A percentile compares a stretch with the other conserved stretches of the same genome.
phyloP scores from a whole-genome alignment of 345 rosid genomes.

The Moringa oleifera region DNA sequence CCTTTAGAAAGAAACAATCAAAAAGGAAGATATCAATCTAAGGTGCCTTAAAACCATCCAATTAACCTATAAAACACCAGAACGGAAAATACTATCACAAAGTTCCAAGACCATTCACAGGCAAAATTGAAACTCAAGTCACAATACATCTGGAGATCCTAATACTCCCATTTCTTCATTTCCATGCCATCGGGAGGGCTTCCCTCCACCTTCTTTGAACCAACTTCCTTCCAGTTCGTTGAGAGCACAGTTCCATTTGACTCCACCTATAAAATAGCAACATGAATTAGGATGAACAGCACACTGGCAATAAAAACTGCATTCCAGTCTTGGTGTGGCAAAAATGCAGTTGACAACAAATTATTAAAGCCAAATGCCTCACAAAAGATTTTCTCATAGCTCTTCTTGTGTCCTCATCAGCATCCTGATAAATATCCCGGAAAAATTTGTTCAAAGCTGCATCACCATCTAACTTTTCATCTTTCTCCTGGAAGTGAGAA shows the following conservation, averaged over 20 bases:
- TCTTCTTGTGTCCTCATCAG: conserved; percentile 81
- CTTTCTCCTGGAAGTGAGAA: conserved; percentile 68
- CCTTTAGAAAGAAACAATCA: too few relatives aligned
- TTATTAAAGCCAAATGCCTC: conserved; percentile 25
- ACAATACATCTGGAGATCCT: too few relatives aligned
- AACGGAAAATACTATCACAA: neutral
- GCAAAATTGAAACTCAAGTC: conserved; percentile 12
- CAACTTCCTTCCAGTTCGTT: conserved; percentile 97
- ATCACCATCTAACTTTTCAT: conserved; percentile 92
- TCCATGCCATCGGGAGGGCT: conserved; percentile 97
- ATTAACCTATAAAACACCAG: too few relatives aligned
- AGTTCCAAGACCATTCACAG: conserved; percentile 3
- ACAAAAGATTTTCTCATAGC: conserved; percentile 98
- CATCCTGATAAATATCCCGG: conserved; percentile 68
- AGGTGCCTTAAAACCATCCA: too few relatives aligned
- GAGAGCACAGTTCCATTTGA: conserved; percentile 93
- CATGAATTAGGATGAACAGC: neutral
- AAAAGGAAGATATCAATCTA: too few relatives aligned
- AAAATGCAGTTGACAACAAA: too few relatives aligned
- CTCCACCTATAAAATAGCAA: conserved; percentile 49
- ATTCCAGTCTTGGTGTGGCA: too few relatives aligned
- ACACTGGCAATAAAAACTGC: neutral
- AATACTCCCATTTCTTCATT: conserved; percentile 80
- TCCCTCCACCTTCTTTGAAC: conserved; percentile 79
- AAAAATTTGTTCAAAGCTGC: conserved; percentile 94